These are phyloP conservation scores for Claviceps sp. DNA, from an alignment of 2,329 filamentous ascomycete species.

Conservation along the genomic window DNA sequence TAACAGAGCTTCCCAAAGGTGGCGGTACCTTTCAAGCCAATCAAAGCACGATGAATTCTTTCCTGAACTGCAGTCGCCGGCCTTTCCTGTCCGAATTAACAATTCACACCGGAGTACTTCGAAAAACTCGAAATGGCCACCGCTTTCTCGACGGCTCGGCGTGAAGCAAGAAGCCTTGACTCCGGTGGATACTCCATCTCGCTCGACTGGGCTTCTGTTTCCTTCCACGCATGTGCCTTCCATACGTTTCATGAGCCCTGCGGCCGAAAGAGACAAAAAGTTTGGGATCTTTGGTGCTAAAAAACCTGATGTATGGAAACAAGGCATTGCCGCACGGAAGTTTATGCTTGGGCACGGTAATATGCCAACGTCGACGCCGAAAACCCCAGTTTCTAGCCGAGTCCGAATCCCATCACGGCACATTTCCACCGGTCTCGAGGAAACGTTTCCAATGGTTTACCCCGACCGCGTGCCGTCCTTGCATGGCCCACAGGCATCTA, in stretches of 20 bases:
- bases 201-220: slow-evolving; percentile 29
- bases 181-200: slow-evolving; percentile 30
- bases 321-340: background rate
- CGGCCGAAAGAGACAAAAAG: slow-evolving; percentile 19
- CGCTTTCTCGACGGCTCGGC: slow-evolving; percentile 12
- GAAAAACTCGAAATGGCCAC: slow-evolving; percentile 13
- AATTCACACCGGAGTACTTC: slow-evolving; percentile 13
- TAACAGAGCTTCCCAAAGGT: slow-evolving; percentile 17
- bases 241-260: slow-evolving; percentile 16
- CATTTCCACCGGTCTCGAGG: background rate
- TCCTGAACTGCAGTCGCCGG: background rate
- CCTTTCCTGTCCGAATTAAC: background rate
- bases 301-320: background rate
- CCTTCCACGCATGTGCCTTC: slow-evolving; percentile 20
- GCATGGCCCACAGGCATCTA: background rate
- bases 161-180: slow-evolving; percentile 10
- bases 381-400: slow-evolving; percentile 9
- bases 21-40: slow-evolving; percentile 14
- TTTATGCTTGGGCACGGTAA: background rate
- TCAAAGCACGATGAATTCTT: slow-evolving; percentile 5
- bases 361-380: slow-evolving; percentile 12
- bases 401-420: background rate
- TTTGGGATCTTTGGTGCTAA: background rate
- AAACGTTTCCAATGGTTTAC: background rate
- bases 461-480: background rate